Evolutionary conservation across 306 rosid genomes (phyloP), one percentile per base, ranked within the genome.

Genomic region (Nissolia schottii): DNA sequence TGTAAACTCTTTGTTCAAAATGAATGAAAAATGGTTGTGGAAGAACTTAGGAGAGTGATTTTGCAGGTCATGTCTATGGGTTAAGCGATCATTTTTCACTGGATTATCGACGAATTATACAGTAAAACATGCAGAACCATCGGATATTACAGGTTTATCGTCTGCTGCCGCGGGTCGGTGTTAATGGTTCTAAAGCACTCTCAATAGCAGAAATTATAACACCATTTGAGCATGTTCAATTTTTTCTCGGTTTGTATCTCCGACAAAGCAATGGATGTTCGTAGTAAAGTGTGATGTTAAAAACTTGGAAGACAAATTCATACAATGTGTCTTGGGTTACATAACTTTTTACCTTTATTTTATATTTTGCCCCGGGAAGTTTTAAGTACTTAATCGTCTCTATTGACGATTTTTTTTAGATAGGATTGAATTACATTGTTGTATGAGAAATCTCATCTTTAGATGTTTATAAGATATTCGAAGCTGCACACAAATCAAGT

Each of bases 11-110:
- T 54, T 43, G 34, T n/a, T 55, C 55, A 71, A 64, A 77, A 12
- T 9, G 61, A 57, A 74, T 55, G 78, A 56, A 18, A 37, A 37
- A 46, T 43, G 31, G 22, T 24, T 20, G 14, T 14, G 66, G 57
- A 66, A 66, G 48, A 63, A 53, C 50, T 14, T 59, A 0, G 35
- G 22, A 46, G 60, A 53, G 75, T 69, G 59, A 54, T 43, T 61
- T 45, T 68, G 77, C 70, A 32, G 27, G 55, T 27, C 80, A 57
- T 53, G 46, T 14, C 41, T 31, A 60, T 53, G 49, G 83, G 11
- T 16, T 34, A 62, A 25, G 25, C 49, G 25, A 20, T 35, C 78
- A 64, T 22, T 71, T 76, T 64, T 57, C 16, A 61, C n/a, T 16
- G 61, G 18, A 38, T 27, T 23, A 31, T 71, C 50, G 16, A 34